Evolutionary conservation across 306 rosid species (phyloP), one percentile per base, ranked within the genome.

Genomic region (Cucurbita ficifolia): DNA sequence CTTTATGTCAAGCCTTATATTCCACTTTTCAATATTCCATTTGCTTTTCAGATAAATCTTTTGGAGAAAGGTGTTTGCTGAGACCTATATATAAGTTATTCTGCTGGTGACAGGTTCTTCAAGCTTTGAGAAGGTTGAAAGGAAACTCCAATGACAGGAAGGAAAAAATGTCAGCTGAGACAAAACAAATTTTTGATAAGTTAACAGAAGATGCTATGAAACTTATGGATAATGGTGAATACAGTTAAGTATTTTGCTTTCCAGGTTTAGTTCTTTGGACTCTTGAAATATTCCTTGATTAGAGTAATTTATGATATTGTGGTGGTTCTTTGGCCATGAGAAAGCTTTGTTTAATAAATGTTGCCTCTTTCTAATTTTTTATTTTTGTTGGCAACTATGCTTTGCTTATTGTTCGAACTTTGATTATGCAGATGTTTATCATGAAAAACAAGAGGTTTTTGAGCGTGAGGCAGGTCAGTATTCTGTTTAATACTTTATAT

Each of bases 171-270:
- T 75, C 96, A 5, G 79, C 81, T 29, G 95, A 86, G 72, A 83
- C 83, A 52, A 94, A 94, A 82, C 36, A 77, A 61, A 79, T 88
- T 75, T 94, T 90, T 79, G 98, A 94, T 83, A 92, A 94, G 84
- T 85, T 94, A 73, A 94, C 98, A 10, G 98, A 94, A 87, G 98
- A 94, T 81, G 95, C 98, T 38, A 80, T 84, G 96, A 87, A 83
- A 70, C 84, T 94, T 56, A 83, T 94, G 98, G 97, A 90, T 91
- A 84, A 86, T 85, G 98, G 98, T 63, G 98, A 94, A 86, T 87
- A 79, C 79, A 65, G 97, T 91, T 83, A 81, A 84, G 89, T 85
- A 50, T 77, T 60, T 77, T 77, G 12, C 36, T 78, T 58, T 46
- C 24, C 55, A 61, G 63, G 74, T 71, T 60, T 50, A 36, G 54